Evolutionary conservation across 202 grass and related monocot species (phyloP), one percentile per base, ranked within the genome.

Genomic region (Brachypodium distachyon): DNA sequence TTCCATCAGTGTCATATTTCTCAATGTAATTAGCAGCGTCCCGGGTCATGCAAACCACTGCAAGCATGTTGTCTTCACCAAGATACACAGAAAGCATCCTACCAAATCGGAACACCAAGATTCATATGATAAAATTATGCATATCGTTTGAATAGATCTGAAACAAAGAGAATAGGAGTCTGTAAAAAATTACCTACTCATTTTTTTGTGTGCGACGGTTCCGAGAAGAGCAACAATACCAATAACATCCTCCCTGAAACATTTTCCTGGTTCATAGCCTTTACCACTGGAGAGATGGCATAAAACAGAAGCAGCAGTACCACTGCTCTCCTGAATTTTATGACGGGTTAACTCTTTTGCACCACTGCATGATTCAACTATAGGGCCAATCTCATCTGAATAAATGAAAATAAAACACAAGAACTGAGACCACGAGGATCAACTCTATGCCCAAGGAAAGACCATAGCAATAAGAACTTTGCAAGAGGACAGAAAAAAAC

Each of bases 1-100:
- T 73, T 56, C 87, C 87, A 58, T 73, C 56, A 40, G 23, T 13
- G 43, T 61, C 53, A 21, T 86, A 90, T 58, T 79, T 81, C 53
- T 85, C 83, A 32, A 90, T 74, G 40, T 33, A 51, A 18, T 27
- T 75, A 48, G 67, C 74, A 10, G 78, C 83, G 38, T 82, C 67
- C 40, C 0, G 12, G 57, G 82, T 81, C 60, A 63, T 86, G 73
- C 72, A 90, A 38, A 90, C 78, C 52, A 90, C 77, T 75, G 87
- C 79, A 36, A 86, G 83, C 87, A 90, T 90, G 72, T 48, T 51
- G 39, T 86, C 49, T 74, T 83, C 79, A 53, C 79, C 87, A 19
- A 90, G 65, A 74, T 82, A 90, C 17, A 32, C 56, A 31, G 79
- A 52, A 83, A 90, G 77, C 66, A 90, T 78, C 83, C 87, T 90